Conservation (phyloP, 352 stramenopile genomes). For the Thraustochytrium striatum region DNA sequence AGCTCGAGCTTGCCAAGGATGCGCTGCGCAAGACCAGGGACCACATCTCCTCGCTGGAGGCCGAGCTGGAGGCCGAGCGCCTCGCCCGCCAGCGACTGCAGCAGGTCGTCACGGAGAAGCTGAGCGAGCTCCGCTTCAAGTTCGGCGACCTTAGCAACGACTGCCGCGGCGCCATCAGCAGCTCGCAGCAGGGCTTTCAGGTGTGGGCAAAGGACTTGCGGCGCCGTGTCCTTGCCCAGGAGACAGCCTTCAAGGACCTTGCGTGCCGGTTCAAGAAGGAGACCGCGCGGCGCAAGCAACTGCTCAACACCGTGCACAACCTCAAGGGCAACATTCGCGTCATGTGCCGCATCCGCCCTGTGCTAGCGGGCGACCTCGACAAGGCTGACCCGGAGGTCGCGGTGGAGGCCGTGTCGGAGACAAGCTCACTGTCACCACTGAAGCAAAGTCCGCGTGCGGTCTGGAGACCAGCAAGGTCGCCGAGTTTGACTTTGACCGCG, state of each 20-base stretch:
- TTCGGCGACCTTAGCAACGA: conserved; percentile 42
- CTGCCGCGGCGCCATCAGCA: conserved; percentile 17
- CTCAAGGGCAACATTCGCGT: conserved; percentile 86
- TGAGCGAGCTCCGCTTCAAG: conserved; percentile 8
- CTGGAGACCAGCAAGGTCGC: not conserved
- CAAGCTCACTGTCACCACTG: conserved; percentile 30
- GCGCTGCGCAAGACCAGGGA: conserved; percentile 35
- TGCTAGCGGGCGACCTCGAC: conserved; percentile 63
- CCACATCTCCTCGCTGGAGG: not conserved
- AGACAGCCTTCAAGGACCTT: not conserved
- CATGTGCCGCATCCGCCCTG: conserved; percentile 75
- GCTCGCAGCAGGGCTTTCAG: not conserved
- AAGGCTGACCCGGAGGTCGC: conserved; percentile 28
- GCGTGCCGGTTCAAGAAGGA: conserved; percentile 40
- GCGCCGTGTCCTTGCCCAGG: not conserved
- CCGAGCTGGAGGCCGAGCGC: conserved; percentile 26
- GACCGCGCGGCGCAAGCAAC: conserved; percentile 47
- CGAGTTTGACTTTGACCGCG: conserved; percentile 52
- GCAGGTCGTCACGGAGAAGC: not conserved
- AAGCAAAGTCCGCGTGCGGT: not conserved
- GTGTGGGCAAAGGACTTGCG: conserved; percentile 11
- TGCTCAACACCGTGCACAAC: conserved; percentile 71
- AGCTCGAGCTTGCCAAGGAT: conserved; percentile 29
- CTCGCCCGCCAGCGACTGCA: not conserved
- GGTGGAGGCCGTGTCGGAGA: conserved; percentile 23